Base-by-base conservation (phyloP, 176 grass and related monocot species). In the Echinochloa phyllopogon region DNA sequence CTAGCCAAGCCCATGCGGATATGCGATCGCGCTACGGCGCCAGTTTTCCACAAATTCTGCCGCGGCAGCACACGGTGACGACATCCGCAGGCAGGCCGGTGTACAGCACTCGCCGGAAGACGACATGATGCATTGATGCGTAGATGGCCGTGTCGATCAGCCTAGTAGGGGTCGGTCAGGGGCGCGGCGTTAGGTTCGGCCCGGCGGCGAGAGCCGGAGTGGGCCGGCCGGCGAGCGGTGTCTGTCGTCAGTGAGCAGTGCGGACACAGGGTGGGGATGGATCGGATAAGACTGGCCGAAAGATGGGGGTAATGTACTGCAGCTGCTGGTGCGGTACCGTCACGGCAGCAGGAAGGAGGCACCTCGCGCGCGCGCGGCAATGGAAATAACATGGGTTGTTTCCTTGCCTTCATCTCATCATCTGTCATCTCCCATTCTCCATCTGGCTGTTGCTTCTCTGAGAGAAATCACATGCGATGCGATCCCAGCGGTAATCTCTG, bases 311-410 rank as follows among this genome's bases (percentile, higher is more conserved):
- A 24, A 27, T 4, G 41, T 17, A 49, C 20, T 47, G 4, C 37
- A 14, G 44, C 20, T 55, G 33, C 43, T 4, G 57, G 45, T 36
- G 84, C 23, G 74, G 38, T 11, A 16, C 4, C 61, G 16, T 64
- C 67, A 11, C 67, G 42, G 33, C 47, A 73, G 6, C 5, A 80
- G 44, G 37, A 25, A 80, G 44, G 37, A 25, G 45, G 68, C 58
- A 16, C 42, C 37, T 52, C n/a, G 47, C 37, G 20, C 25, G 18
- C n/a, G 47, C 37, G 20, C 25, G 18, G 62, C 79, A 50, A 76
- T 29, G 16, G 33, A 70, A 77, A 83, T 29, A 60, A 83, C 79
- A 71, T 83, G 86, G 80, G 62, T 16, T 82, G 63, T 45, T 65
- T 68, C 24, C 18, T 13, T 66, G n/a, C n/a, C n/a, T n/a, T n/a